These are phyloP conservation scores for Puccinia hordei DNA, from an alignment of 1,284 basidiomycete species.

Conservation along the genomic window DNA sequence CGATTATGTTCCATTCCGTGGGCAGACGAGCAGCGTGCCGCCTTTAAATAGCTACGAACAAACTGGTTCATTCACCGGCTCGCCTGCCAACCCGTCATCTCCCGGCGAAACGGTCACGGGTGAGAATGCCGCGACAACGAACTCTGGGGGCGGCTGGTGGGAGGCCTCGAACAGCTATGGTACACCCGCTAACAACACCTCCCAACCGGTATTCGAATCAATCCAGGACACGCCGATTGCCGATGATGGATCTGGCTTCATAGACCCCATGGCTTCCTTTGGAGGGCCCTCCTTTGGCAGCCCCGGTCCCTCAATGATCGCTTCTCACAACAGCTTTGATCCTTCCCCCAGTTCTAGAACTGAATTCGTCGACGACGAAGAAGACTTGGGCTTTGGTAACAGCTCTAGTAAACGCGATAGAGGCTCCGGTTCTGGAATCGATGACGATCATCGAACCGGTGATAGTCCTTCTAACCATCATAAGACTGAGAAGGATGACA, in stretches of 20 bases:
- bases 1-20: slow-evolving; percentile 43
- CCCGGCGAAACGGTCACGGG: slow-evolving; percentile 52
- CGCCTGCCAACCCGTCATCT: slow-evolving; percentile 54
- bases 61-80: slow-evolving; percentile 15
- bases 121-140: slow-evolving; percentile 11
- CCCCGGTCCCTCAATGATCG: neutral
- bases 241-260: slow-evolving; percentile 49
- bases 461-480: slow-evolving; percentile 5
- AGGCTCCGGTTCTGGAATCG: neutral
- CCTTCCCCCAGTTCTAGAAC: slow-evolving; percentile 4
- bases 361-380: slow-evolving; percentile 19
- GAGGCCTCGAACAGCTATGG: slow-evolving; percentile 44
- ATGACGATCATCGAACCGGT: neutral
- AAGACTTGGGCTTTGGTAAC: slow-evolving; percentile 48
- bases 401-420: slow-evolving; percentile 17
- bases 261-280: slow-evolving; percentile 48
- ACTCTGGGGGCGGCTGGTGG: slow-evolving; percentile 47
- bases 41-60: slow-evolving; percentile 31
- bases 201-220: slow-evolving; percentile 34
- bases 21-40: slow-evolving; percentile 38
- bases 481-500: neutral
- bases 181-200: slow-evolving; percentile 24
- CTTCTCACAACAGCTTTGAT: slow-evolving; percentile 1
- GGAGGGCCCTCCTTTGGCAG: slow-evolving; percentile 28
- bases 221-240: slow-evolving; percentile 28